Evolutionary conservation across 1,284 basidiomycete genomes (phyloP).

Genomic region (Boletus smithii): DNA sequence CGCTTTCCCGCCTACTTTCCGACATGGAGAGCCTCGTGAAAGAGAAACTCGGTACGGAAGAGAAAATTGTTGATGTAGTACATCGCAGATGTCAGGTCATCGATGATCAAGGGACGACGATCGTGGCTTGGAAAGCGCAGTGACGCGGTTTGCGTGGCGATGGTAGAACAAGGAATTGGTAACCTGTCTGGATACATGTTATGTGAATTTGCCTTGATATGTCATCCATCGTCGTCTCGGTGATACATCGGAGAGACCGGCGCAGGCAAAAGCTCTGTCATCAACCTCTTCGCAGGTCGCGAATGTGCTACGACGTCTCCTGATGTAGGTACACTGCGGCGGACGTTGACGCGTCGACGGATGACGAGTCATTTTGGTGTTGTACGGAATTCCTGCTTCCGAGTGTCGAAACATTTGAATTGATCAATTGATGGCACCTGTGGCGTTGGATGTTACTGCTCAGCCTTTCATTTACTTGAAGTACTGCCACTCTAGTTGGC

Average conservation of each 20-base stretch:
- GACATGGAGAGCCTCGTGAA: constrained; percentile 47
- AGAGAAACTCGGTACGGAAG: constrained; percentile 67
- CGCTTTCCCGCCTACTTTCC: constrained; percentile 56
- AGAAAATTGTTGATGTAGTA: constrained; percentile 74
- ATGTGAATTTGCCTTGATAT: constrained; percentile 4
- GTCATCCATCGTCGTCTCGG: constrained; percentile 11
- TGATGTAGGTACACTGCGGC: constrained; percentile 12
- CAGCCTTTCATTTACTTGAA: constrained; percentile 21
- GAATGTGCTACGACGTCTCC: constrained; percentile 10
- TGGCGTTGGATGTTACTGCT: constrained; percentile 24
- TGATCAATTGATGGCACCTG: constrained; percentile 19
- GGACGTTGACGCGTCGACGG: too few species aligned
- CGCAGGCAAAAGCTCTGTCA: constrained; percentile 28
- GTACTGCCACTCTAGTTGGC: constrained; percentile 22
- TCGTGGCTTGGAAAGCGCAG: constrained; percentile 62
- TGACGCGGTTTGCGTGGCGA: constrained; percentile 17
- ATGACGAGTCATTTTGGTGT: constrained; percentile 1
- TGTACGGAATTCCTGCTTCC: constrained; percentile 2
- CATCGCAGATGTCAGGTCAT: constrained; percentile 56
- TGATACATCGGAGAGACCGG: constrained; percentile 28
- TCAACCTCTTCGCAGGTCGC: constrained; percentile 24
- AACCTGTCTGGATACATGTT: neutral
- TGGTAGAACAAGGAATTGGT: neutral
- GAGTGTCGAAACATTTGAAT: neutral
- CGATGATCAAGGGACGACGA: constrained; percentile 52